Percentiles rank a stretch among this genome's conserved stretches.
phyloP scores from a whole-genome alignment of 345 rosid genomes.

The Rhizophora mangle region DNA sequence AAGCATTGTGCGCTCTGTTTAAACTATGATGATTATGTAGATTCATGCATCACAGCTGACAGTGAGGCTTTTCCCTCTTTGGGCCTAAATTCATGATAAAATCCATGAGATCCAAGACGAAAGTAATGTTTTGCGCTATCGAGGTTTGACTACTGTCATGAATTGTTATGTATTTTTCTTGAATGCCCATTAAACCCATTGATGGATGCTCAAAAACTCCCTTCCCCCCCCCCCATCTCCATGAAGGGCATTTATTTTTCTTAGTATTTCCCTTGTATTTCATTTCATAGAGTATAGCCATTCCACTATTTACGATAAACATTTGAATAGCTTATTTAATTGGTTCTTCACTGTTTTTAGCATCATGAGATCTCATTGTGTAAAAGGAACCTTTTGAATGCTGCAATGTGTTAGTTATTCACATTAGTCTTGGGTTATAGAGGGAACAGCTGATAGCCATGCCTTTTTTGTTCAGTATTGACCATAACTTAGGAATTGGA shows the following conservation, averaged over 20 bases:
- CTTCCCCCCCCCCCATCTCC: too few relatives aligned
- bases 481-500: conserved; percentile 77
- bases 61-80: conserved; percentile 87
- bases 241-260: too few relatives aligned
- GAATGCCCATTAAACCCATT: too few relatives aligned
- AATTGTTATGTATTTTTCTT: too few relatives aligned
- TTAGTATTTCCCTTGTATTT: conserved; percentile 1
- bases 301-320: too few relatives aligned
- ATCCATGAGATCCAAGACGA: conserved; percentile 61
- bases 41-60: conserved; percentile 88
- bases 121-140: conserved; percentile 35
- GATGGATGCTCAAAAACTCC: too few relatives aligned
- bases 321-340: neutral
- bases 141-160: too few relatives aligned
- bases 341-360: neutral
- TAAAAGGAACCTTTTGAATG: conserved; percentile 92
- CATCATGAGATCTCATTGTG: conserved; percentile 24
- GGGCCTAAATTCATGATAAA: conserved; percentile 82
- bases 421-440: conserved; percentile 73
- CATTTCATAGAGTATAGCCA: conserved; percentile 23
- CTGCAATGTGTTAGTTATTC: conserved; percentile 72
- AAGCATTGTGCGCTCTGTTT: conserved; percentile 71
- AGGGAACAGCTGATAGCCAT: conserved; percentile 80
- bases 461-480: conserved; percentile 79
- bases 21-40: conserved; percentile 65